Conservation (phyloP, 495 filamentous ascomycete species). For the Saxispiralis lemnorum region DNA sequence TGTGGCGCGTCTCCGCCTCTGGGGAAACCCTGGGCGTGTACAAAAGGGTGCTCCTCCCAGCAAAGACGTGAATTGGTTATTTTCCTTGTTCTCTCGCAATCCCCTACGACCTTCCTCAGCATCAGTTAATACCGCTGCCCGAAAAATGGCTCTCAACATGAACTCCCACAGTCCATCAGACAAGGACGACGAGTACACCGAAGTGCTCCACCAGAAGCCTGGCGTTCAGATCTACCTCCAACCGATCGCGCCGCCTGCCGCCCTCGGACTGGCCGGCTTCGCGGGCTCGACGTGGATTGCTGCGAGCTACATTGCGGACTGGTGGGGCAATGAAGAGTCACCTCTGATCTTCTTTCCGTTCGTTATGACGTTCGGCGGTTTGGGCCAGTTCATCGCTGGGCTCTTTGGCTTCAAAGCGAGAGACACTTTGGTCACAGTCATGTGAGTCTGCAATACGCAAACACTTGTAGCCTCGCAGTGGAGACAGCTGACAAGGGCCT, state of each 20-base stretch:
- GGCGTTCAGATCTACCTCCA: constrained; percentile 5
- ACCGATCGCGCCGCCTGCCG: constrained; percentile 6
- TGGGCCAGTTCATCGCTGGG: constrained; percentile 9
- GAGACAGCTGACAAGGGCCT: neutral
- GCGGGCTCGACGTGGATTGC: constrained; percentile 7
- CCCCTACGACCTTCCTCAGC: no score
- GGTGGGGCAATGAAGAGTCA: constrained; percentile 3
- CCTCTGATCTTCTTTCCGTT: constrained; percentile 9
- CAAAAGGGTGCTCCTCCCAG: no score
- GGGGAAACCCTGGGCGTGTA: no score
- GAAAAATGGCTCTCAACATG: no score
- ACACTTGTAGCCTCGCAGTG: no score
- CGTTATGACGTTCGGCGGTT: constrained; percentile 4
- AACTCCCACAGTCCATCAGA: no score
- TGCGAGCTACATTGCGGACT: neutral
- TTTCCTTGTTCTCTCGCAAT: no score
- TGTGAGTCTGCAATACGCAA: neutral
- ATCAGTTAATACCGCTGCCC: no score
- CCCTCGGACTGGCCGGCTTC: constrained; percentile 7
- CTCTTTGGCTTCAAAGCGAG: constrained; percentile 1
- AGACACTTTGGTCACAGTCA: constrained; percentile 5
- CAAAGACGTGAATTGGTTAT: no score
- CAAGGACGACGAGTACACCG: neutral
- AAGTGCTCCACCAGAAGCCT: neutral
- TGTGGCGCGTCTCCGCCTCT: no score